phyloP scores from a whole-genome alignment of 2,329 filamentous ascomycete genomes.

The Claviceps arundinis region DNA sequence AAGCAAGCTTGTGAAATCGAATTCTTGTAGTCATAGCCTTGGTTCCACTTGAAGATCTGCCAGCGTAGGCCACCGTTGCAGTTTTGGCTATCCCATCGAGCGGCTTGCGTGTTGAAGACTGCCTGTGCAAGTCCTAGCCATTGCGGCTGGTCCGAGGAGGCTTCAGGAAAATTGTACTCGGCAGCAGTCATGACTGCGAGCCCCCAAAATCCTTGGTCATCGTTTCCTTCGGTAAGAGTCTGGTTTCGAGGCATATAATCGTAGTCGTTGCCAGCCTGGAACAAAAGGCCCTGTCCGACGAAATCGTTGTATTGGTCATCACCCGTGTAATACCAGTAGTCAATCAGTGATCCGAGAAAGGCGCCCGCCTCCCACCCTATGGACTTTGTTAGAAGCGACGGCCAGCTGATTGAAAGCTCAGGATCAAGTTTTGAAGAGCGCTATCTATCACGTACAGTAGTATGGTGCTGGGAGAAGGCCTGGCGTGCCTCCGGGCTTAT shows the following conservation, averaged over 20 bases:
- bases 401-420: not conserved
- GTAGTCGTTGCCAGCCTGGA: conserved; percentile 57
- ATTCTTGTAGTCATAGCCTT: conserved; percentile 68
- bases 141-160: conserved; percentile 39
- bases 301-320: conserved; percentile 59
- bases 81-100: conserved; percentile 54
- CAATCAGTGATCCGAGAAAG: conserved; percentile 57
- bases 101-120: conserved; percentile 67
- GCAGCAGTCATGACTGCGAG: conserved; percentile 57
- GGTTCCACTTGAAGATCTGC: conserved; percentile 78
- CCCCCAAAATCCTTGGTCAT: conserved; percentile 66
- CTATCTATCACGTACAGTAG: conserved; percentile 30
- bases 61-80: conserved; percentile 69
- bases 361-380: conserved; percentile 62
- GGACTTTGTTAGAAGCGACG: conserved; percentile 1
- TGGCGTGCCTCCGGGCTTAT: conserved; percentile 36
- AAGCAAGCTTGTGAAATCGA: conserved; percentile 50
- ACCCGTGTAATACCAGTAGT: conserved; percentile 77
- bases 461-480: conserved; percentile 40
- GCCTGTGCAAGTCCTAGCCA: conserved; percentile 65
- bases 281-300: conserved; percentile 53
- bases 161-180: conserved; percentile 53
- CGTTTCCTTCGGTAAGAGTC: conserved; percentile 55
- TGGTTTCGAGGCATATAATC: conserved; percentile 71
- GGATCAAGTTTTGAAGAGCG: not conserved